Evolutionary conservation across 169 alveolate species (phyloP), one percentile per base, ranked within the genome.

Genomic region (Plasmodium knowlesi): DNA sequence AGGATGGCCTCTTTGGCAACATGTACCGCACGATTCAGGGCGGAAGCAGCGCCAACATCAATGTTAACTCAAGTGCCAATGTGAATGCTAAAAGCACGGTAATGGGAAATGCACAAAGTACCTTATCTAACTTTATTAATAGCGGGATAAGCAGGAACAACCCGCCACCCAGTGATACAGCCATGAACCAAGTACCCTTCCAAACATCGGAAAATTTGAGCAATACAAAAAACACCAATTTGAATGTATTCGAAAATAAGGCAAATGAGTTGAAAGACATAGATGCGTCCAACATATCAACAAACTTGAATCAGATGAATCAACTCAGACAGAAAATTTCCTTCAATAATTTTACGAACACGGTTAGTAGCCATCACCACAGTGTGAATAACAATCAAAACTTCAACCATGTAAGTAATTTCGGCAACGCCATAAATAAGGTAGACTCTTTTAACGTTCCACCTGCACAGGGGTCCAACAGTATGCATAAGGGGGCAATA

Each of bases 291-390:
- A 76, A 30, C 37, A 57, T 12, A 28, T 30, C 43, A 5, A 72
- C 70, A 9, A 76, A 46, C 19, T 46, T 50, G 25, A 50, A 8
- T 50, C 25, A 54, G 71, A 1, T 50, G 25, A 50, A 16, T 50
- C 61, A 28, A 1, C 22, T 67, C 46, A 76, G 72, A 46, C 90
- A 61, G 50, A 67, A 90, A n/a, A 34, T 61, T 2, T 43, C 91
- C 16, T n/a, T 90, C 1, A 90, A 74, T 34, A 80, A 12, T n/a
- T 90, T 90, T 80, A 2, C 85, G 3, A 86, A 86, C 73, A 10
- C 84, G 5, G 12, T 57, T n/a, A 88, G 71, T 37, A 88, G 28
- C 79, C 80, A 73, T 10, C 30, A 46, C 19, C 54, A 30, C 67
- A 53, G 78, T 19, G 79, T 46, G n/a, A 84, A 84, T 54, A 39